These are phyloP conservation scores for Monascus ruber DNA, from an alignment of 2,329 filamentous ascomycete genomes.

Conservation along the genomic window DNA sequence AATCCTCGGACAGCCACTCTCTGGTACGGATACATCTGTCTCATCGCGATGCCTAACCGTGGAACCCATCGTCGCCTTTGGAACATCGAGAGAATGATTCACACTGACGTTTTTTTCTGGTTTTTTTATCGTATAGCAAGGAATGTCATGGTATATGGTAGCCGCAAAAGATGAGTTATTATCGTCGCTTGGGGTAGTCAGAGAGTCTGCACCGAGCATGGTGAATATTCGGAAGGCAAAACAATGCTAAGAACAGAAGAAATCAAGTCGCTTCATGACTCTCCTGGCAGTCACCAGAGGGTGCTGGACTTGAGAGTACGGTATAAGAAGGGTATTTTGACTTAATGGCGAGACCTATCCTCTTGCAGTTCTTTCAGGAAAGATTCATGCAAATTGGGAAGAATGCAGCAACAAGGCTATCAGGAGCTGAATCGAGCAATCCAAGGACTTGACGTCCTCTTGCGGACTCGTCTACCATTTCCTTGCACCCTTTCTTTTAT, in stretches of 20 bases:
- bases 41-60: constrained; percentile 9
- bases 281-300: constrained; percentile 21
- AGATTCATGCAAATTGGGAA: too few relatives aligned
- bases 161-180: background rate
- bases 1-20: constrained; percentile 10
- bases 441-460: too few relatives aligned
- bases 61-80: constrained; percentile 6
- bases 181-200: background rate
- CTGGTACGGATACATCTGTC: constrained; percentile 3
- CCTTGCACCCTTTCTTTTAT: too few relatives aligned
- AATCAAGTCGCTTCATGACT: constrained; percentile 34
- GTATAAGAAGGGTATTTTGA: too few relatives aligned
- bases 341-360: constrained; percentile 19
- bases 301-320: too few relatives aligned
- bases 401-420: too few relatives aligned
- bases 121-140: background rate
- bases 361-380: constrained; percentile 53
- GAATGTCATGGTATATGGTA: background rate
- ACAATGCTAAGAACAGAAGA: constrained; percentile 39
- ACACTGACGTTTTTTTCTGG: constrained; percentile 20
- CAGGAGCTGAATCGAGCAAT: too few relatives aligned
- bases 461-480: too few relatives aligned
- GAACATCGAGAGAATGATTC: constrained; percentile 11
- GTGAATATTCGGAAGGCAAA: constrained; percentile 36
- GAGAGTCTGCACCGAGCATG: constrained; percentile 30